A percentile compares a stretch with the other conserved stretches of the same genome.
These are phyloP conservation scores for Sphagnum tenellum DNA, from an alignment of 225 moss, liverwort and hornwort genomes.

Conservation along the genomic window DNA sequence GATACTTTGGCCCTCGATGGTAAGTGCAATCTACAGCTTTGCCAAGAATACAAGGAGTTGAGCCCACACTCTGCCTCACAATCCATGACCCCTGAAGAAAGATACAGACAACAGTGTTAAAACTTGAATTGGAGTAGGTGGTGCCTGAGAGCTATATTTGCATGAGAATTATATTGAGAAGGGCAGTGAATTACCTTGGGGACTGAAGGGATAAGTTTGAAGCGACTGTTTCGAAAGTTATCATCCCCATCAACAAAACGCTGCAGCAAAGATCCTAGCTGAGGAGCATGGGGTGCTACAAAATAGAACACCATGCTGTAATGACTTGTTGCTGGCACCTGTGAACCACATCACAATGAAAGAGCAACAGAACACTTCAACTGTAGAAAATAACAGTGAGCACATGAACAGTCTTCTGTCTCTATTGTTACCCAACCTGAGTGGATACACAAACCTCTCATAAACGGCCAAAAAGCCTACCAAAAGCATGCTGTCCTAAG, in stretches of 20 bases:
- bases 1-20: conserved; percentile 60
- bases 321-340: conserved; percentile 73
- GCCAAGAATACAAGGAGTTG: conserved; percentile 84
- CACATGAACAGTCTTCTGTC: too few species aligned
- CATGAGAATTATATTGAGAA: too few species aligned
- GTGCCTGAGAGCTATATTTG: too few species aligned
- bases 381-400: too few species aligned
- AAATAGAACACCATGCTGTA: conserved; percentile 96
- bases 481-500: too few species aligned
- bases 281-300: conserved; percentile 52
- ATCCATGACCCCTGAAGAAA: conserved; percentile 83
- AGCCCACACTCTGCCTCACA: conserved; percentile 89
- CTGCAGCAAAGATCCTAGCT: conserved; percentile 52
- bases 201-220: conserved; percentile 87
- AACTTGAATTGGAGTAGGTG: too few species aligned
- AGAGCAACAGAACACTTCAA: too few species aligned
- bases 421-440: too few species aligned
- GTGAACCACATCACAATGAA: not conserved
- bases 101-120: too few species aligned
- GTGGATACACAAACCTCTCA: too few species aligned
- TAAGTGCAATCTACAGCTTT: conserved; percentile 89
- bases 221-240: conserved; percentile 71
- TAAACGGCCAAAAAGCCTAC: too few species aligned
- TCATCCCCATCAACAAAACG: conserved; percentile 86
- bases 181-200: conserved; percentile 35